These are phyloP conservation scores for Penicillium coffeae DNA, from an alignment of 495 filamentous ascomycete species.

Conservation along the genomic window DNA sequence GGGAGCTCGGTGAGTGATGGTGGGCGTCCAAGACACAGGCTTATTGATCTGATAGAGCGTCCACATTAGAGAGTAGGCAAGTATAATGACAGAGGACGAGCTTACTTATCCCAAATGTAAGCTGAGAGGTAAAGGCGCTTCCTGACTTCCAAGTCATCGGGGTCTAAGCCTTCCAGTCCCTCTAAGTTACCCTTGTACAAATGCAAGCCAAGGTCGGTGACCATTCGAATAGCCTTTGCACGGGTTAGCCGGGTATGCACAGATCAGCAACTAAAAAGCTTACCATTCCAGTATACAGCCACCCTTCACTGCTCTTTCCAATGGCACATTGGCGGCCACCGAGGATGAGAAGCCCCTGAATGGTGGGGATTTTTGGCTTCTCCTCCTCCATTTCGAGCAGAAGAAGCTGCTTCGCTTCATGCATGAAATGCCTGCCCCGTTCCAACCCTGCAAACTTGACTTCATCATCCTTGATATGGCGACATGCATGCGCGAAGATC, in stretches of 20 bases:
- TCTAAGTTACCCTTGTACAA: conserved; percentile 3
- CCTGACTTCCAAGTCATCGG: conserved; percentile 11
- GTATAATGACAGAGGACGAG: neutral
- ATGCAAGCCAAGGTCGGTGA: conserved; percentile 9
- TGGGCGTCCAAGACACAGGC: conserved; percentile 9
- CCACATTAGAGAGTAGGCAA: neutral
- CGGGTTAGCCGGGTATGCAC: neutral
- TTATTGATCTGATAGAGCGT: conserved; percentile 5
- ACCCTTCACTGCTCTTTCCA: conserved; percentile 13
- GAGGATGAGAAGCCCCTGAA: conserved; percentile 8
- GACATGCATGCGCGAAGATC: conserved; percentile 11
- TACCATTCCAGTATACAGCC: conserved; percentile 16
- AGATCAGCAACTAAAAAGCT: neutral
- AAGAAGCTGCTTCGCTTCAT: conserved; percentile 4
- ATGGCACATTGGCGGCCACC: conserved; percentile 10
- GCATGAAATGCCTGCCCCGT: conserved; percentile 3
- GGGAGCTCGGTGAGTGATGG: conserved; percentile 3
- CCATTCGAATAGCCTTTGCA: conserved; percentile 8
- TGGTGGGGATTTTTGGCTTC: conserved; percentile 9
- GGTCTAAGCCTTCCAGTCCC: conserved; percentile 6
- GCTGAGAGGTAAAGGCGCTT: conserved; percentile 10
- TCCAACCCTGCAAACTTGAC: conserved; percentile 2
- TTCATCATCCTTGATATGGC: conserved; percentile 10
- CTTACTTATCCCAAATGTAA: conserved; percentile 12
- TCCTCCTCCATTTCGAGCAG: conserved; percentile 7